Base-by-base conservation (phyloP, 805 yeast genomes). In the Zygoascus ofunaensis region DNA sequence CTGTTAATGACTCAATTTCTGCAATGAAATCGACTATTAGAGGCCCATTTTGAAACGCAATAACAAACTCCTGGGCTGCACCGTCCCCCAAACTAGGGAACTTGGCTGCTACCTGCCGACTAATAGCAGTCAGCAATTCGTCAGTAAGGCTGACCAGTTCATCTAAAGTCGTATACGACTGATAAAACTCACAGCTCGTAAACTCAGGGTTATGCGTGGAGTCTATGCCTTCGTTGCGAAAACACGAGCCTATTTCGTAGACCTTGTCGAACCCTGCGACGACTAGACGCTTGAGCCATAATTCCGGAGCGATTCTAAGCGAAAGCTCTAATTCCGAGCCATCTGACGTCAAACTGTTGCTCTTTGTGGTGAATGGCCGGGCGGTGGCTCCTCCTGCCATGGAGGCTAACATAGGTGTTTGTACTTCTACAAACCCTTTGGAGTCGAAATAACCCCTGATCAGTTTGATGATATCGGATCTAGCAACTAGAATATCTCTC, bases 141-240 rank as follows among this genome's bases (percentile, higher is more conserved):
- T 85, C 82, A 1, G 94, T 80, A 28, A 80, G 54, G 0, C 45
- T 47, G 72, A 87, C 82, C 47, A 90, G 65, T 22, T 83, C 83
- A 0, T 75, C 73, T 51, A 92, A 64, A 7, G 74, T 68, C 0
- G 82, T 77, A 57, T 73, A 87, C 0, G 84, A 72, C 55, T 82
- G 83, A 60, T 90, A 90, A 54, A 87, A 84, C 59, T 90, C 98
- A 58, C 95, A 79, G 2, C 87, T 77, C 1, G 95, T 81, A 59
- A 89, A 90, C 57, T 90, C 98, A 0, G 96, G 95, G 62, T 90
- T 92, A 60, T 90, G 98, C 0, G 95, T 84, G 1, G 82, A 70
- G 59, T 90, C 98, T 23, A 90, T 71, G 4, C 97, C 95, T 64
- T 92, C 98, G 56, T 92, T 92, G 55, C 98, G 71, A 62, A 89